Conservation (phyloP, 768 basidiomycete genomes). For the Tylopilus rubrobrunneus region DNA sequence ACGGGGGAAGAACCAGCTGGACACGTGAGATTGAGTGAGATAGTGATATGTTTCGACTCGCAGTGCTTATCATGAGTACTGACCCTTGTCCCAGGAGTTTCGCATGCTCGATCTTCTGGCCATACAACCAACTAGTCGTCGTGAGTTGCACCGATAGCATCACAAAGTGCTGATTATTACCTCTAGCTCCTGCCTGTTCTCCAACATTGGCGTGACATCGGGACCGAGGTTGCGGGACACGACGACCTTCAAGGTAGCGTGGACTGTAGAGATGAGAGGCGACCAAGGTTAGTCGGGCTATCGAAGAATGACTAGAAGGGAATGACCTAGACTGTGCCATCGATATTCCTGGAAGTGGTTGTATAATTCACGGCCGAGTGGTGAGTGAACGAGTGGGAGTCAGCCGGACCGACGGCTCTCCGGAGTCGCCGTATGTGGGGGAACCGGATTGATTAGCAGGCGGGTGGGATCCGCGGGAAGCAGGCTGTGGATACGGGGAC, state of each 20-base stretch:
- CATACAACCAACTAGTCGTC: constrained; percentile 43
- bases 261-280: constrained; percentile 21
- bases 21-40: neutral
- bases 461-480: constrained; percentile 45
- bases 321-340: constrained; percentile 30
- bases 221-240: constrained; percentile 60
- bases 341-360: neutral
- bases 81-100: constrained; percentile 47
- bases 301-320: constrained; percentile 4
- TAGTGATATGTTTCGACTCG: neutral
- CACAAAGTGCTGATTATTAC: constrained; percentile 30
- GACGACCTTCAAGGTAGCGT: constrained; percentile 41
- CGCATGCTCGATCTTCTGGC: constrained; percentile 52
- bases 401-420: constrained; percentile 2
- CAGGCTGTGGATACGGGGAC: constrained; percentile 52
- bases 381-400: neutral
- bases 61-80: neutral
- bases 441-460: constrained; percentile 37
- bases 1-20: constrained; percentile 70
- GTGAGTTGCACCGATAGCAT: neutral
- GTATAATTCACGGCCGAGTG: neutral
- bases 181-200: constrained; percentile 49
- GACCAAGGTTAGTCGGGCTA: constrained; percentile 25
- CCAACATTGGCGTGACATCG: constrained; percentile 57
- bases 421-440: constrained; percentile 32